A percentile compares a stretch with the other conserved stretches of the same genome.
These are phyloP conservation scores for Dinochytrium kinnereticum DNA, from an alignment of 371 early-diverging fungal species.

Conservation along the genomic window DNA sequence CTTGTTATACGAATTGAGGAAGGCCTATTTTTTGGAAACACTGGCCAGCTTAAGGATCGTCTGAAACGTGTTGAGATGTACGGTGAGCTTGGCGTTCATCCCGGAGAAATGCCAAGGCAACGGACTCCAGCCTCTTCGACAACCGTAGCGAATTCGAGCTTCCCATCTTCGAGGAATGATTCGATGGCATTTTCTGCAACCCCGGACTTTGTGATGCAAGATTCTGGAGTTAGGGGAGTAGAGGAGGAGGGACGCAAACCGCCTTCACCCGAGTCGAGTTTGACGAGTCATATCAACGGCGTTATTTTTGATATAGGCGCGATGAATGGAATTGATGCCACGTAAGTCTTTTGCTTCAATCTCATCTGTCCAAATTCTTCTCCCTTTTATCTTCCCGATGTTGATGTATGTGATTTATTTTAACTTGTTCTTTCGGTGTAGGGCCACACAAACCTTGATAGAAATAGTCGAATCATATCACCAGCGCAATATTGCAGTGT, in stretches of 20 bases:
- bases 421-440: constrained; percentile 35
- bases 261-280: background rate
- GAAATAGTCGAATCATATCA: constrained; percentile 87
- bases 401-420: no score
- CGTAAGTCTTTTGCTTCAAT: constrained; percentile 49
- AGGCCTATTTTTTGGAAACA: constrained; percentile 91
- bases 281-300: constrained; percentile 52
- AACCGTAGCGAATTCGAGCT: background rate
- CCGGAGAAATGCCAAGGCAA: constrained; percentile 70
- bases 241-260: constrained; percentile 3
- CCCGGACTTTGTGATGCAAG: background rate
- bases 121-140: background rate
- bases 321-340: constrained; percentile 88
- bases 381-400: no score
- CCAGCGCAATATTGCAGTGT: constrained; percentile 74
- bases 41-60: constrained; percentile 91
- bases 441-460: constrained; percentile 85
- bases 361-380: background rate
- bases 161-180: background rate
- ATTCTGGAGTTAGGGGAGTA: background rate
- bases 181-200: constrained; percentile 12
- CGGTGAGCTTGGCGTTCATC: constrained; percentile 91
- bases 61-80: constrained; percentile 87
- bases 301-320: constrained; percentile 86
- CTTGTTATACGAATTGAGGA: constrained; percentile 90